Percentiles rank a stretch among this genome's conserved stretches.
Evolutionary conservation across 108 stramenopile species (phyloP).

Genomic region (Fragilariopsis cylindrus): DNA sequence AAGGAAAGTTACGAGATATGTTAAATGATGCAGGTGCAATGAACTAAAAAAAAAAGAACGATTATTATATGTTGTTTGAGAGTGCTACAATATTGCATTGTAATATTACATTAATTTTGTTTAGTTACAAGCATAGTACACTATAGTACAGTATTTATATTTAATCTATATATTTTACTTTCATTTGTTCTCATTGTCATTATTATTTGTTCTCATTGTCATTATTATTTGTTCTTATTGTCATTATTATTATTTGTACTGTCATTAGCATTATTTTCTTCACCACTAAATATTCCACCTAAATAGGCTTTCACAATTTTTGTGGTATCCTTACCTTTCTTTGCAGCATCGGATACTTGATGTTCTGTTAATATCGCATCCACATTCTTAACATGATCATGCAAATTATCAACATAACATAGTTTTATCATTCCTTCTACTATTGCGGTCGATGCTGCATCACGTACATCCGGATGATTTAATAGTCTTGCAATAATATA

Average conservation of each 20-base stretch:
- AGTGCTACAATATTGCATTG: too few species aligned
- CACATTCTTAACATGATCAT: neutral
- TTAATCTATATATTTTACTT: too few species aligned
- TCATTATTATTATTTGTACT: too few species aligned
- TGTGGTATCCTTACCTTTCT: neutral
- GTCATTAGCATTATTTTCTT: too few species aligned
- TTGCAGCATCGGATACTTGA: neutral
- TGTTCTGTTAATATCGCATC: neutral
- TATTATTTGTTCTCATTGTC: too few species aligned
- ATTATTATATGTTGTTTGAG: neutral
- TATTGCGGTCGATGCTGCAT: neutral
- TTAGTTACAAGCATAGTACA: too few species aligned
- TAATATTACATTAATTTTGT: too few species aligned
- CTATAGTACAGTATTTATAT: too few species aligned
- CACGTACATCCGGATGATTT: neutral
- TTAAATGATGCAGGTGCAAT: constrained; percentile 39
- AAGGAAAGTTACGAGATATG: constrained; percentile 46
- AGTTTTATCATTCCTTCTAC: neutral
- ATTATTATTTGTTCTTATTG: too few species aligned
- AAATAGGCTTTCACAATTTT: neutral
- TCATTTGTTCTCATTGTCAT: too few species aligned
- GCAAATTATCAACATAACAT: neutral
- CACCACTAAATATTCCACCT: neutral
- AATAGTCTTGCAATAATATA: neutral
- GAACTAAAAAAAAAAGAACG: neutral